Base-by-base conservation (phyloP, 306 rosid genomes). In the Benincasa hispida region DNA sequence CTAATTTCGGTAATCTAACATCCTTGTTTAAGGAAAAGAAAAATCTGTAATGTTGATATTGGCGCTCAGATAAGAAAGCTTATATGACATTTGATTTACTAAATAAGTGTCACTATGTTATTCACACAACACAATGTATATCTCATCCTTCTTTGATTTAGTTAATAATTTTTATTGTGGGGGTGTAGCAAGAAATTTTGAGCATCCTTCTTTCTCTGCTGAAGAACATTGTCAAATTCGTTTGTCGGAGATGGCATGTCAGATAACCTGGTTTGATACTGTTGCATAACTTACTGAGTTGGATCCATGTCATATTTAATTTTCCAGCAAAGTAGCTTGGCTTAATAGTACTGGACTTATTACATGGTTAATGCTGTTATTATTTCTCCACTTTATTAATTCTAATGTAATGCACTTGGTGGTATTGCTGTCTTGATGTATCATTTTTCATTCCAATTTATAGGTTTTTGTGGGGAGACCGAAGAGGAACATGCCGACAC, bases 391-490 rank as follows among this genome's bases (percentile, higher is more conserved):
- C 21, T 10, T 68, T 6, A 2, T 68, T 19, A 18, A 1, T n/a
- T 37, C 30, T 8, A 68, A n/a, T 39, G 19, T 18, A 69, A 4
- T 59, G 0, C 65, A 22, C 27, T 4, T 25, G 0, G 58, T 53
- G 34, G 42, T 6, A 27, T 32, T 61, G 17, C 22, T 30, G 41
- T 45, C 62, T 62, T 19, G 11, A 50, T 35, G 74, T 62, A 22
- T 72, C 30, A 1, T 59, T 74, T 13, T 72, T 84, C 84, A 61
- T 82, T 82, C 42, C 47, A 68, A 61, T 50, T n/a, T 53, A 67
- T 84, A 94, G 99, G 99, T 17, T 94, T 94, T 81, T 94, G 97
- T 68, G 96, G 94, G 76, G 99, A 94, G 82, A 90, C 96, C 19
- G 99, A 94, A 82, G 91, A 89, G 83, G 97, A 94, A 42, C 93